These are phyloP conservation scores for Pythium phragmitis DNA, from an alignment of 352 stramenopile genomes.

Conservation along the genomic window DNA sequence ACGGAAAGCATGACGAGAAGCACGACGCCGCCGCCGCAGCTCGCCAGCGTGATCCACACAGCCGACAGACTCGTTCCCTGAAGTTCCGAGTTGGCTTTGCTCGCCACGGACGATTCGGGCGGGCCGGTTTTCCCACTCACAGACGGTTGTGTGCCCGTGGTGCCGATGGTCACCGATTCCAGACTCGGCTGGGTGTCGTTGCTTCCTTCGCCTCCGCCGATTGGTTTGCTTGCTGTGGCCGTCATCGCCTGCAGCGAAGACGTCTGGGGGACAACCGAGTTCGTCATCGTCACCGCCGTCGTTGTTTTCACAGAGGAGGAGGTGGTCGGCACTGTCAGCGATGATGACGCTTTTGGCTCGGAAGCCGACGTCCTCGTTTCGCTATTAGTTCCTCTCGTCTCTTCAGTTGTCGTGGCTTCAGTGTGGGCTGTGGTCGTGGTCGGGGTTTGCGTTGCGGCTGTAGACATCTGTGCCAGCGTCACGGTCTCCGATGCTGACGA, in stretches of 20 bases:
- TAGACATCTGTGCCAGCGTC: background rate
- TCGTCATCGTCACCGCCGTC: no score
- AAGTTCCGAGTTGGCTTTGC: background rate
- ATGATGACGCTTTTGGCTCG: background rate
- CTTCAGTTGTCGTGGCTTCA: background rate
- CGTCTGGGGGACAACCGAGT: no score
- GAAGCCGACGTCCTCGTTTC: background rate
- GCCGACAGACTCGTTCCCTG: constrained; percentile 8
- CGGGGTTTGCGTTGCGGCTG: background rate
- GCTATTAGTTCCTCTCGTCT: background rate
- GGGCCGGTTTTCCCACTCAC: background rate
- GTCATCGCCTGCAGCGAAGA: no score
- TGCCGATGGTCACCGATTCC: constrained; percentile 1
- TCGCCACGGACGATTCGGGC: background rate
- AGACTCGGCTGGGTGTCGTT: background rate
- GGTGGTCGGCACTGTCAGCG: background rate
- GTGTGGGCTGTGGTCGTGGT: background rate
- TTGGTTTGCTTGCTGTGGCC: no score
- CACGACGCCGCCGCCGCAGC: constrained; percentile 7
- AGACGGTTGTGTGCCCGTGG: background rate
- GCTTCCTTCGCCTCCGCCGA: background rate
- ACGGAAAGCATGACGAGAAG: constrained; percentile 5
- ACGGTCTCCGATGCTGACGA: background rate
- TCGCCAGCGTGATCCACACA: constrained; percentile 8
- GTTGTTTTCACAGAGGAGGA: no score